phyloP scores from a whole-genome alignment of 108 stramenopile genomes.

The Cyclotella distinguenda region DNA sequence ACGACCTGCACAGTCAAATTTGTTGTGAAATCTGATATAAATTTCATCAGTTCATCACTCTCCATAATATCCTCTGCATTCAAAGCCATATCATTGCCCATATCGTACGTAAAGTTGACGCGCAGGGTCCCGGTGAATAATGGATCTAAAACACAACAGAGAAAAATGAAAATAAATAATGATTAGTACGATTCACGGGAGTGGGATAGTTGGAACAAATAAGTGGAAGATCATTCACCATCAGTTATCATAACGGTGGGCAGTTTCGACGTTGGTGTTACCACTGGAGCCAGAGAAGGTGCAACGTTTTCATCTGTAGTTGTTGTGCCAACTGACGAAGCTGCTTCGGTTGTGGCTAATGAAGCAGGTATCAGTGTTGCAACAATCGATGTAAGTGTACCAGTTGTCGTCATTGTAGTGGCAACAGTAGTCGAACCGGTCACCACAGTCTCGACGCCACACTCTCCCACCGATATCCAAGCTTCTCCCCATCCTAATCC shows the following conservation, averaged over 20 bases:
- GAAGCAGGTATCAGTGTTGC: neutral
- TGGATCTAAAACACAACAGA: conserved; percentile 9
- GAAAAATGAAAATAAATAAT: neutral
- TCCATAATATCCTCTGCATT: conserved; percentile 6
- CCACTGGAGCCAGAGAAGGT: neutral
- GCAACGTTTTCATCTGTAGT: neutral
- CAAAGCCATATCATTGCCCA: conserved; percentile 12
- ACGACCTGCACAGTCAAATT: conserved; percentile 15
- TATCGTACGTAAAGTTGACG: conserved; percentile 25
- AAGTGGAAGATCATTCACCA: neutral
- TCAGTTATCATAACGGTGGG: neutral
- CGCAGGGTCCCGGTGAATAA: conserved; percentile 10
- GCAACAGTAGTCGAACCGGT: neutral
- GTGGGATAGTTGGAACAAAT: neutral
- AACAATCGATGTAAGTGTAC: neutral
- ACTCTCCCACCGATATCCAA: conserved; percentile 39
- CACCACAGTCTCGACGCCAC: neutral
- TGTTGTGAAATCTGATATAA: conserved; percentile 11
- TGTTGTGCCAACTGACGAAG: neutral
- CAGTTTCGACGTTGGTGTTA: neutral
- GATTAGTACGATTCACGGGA: neutral
- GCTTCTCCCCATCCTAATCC: conserved; percentile 27
- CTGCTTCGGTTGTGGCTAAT: neutral
- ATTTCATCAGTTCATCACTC: neutral
- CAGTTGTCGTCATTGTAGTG: neutral